These are phyloP conservation scores for Nigrograna mackinnonii DNA, from an alignment of 2,329 filamentous ascomycete genomes.

Conservation along the genomic window DNA sequence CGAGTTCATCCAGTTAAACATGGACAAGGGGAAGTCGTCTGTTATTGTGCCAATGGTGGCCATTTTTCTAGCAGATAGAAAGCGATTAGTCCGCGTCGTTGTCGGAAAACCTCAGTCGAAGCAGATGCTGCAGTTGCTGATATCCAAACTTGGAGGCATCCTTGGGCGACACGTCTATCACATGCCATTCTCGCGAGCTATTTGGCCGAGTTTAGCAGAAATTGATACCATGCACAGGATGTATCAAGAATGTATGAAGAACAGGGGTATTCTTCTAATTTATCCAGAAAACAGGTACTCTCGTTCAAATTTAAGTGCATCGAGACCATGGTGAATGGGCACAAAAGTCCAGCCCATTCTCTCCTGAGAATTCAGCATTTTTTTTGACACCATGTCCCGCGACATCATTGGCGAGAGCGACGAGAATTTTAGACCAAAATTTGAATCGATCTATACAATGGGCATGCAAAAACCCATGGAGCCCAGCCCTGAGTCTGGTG, in stretches of 20 bases:
- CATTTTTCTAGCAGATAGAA: constrained; percentile 53
- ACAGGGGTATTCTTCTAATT: constrained; percentile 60
- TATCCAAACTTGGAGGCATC: constrained; percentile 59
- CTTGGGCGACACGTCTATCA: constrained; percentile 58
- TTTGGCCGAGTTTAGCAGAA: constrained; percentile 37
- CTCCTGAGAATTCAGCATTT: constrained; percentile 50
- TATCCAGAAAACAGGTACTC: constrained; percentile 67
- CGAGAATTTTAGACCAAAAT: constrained; percentile 63
- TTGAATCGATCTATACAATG: constrained; percentile 67
- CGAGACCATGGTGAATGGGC: constrained; percentile 49
- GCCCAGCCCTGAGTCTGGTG: constrained; percentile 53
- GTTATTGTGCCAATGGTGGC: constrained; percentile 35
- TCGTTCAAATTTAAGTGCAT: constrained; percentile 67
- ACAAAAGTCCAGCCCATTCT: constrained; percentile 27
- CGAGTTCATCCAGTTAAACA: constrained; percentile 34
- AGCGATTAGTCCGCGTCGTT: constrained; percentile 59
- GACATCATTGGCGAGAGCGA: constrained; percentile 70
- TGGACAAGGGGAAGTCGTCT: constrained; percentile 39
- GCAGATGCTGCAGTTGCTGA: constrained; percentile 64
- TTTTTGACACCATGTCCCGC: constrained; percentile 48
- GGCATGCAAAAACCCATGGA: constrained; percentile 57
- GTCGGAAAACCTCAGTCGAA: constrained; percentile 64
- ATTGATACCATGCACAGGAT: constrained; percentile 43
- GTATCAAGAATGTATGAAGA: constrained; percentile 51
- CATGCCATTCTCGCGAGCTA: constrained; percentile 61